These are phyloP conservation scores for Heliamphora exappendiculata DNA, from an alignment of 148 eudicot species.

Conservation along the genomic window DNA sequence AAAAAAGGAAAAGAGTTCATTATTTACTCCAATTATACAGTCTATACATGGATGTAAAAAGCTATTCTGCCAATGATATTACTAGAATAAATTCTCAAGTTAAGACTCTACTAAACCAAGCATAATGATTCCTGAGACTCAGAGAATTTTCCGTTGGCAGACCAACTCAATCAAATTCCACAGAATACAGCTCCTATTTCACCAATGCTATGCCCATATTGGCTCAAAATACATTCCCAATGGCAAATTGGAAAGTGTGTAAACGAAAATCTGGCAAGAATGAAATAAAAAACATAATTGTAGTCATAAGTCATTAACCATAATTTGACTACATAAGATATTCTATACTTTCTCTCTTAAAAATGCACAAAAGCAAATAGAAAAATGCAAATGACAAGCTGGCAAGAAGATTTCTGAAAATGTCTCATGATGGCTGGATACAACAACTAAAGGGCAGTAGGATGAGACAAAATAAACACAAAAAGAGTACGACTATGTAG, in stretches of 20 bases:
- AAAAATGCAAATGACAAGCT: too few species aligned
- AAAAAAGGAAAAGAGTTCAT: too few species aligned
- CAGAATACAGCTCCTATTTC: not conserved
- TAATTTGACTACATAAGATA: not conserved
- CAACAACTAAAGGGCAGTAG: not conserved
- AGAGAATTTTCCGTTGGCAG: not conserved
- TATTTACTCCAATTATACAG: too few species aligned
- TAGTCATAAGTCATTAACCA: not conserved
- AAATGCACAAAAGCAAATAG: too few species aligned
- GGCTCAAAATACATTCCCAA: not conserved
- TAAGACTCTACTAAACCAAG: not conserved
- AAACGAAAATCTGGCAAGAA: not conserved
- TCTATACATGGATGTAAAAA: too few species aligned
- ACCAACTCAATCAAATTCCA: not conserved
- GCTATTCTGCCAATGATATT: too few species aligned
- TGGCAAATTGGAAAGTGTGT: not conserved
- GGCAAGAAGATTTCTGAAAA: not conserved
- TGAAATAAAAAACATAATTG: not conserved
- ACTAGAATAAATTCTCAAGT: too few species aligned
- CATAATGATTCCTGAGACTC: not conserved
- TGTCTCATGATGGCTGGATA: not conserved
- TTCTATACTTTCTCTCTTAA: not conserved
- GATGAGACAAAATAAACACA: conserved; percentile 8
- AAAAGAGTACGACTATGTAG: not conserved
- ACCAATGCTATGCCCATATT: too few species aligned